Conservation (phyloP, 805 yeast species). For the Cyberlindnera veronae region DNA sequence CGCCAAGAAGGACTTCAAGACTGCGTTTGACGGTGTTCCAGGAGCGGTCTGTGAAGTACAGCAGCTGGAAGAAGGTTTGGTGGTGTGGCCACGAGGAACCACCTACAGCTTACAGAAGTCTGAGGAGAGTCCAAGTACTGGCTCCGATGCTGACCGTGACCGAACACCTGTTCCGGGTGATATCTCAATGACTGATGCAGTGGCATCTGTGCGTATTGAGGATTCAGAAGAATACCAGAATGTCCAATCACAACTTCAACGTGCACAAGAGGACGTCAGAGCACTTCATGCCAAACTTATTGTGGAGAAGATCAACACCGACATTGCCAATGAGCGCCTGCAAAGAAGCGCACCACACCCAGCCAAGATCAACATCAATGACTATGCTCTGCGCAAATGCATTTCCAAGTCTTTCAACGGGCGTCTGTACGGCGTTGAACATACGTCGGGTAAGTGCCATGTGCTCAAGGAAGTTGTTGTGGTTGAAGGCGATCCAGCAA, state of each 20-base stretch:
- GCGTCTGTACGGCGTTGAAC: constrained; percentile 10
- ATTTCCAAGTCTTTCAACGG: constrained; percentile 5
- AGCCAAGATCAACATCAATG: constrained; percentile 3
- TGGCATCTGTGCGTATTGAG: neutral
- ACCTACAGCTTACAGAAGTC: neutral
- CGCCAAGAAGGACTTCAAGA: neutral
- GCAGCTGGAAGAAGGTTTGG: neutral
- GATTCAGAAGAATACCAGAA: neutral
- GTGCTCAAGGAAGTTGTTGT: constrained; percentile 9
- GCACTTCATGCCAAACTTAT: constrained; percentile 1
- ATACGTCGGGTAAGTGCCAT: neutral
- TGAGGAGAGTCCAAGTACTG: too few species aligned
- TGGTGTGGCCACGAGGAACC: neutral
- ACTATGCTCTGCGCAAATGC: constrained; percentile 1
- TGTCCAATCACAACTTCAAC: neutral
- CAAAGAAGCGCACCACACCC: neutral
- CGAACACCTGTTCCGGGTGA: too few species aligned
- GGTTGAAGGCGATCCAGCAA: neutral
- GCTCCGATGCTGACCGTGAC: too few species aligned
- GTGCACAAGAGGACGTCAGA: neutral
- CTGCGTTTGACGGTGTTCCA: neutral
- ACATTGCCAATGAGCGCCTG: neutral
- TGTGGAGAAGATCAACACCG: neutral
- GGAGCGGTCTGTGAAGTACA: neutral
- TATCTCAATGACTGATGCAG: too few species aligned